Evolutionary conservation across 2,329 filamentous ascomycete genomes (phyloP).

Genomic region (Orbilia blumenaviensis): DNA sequence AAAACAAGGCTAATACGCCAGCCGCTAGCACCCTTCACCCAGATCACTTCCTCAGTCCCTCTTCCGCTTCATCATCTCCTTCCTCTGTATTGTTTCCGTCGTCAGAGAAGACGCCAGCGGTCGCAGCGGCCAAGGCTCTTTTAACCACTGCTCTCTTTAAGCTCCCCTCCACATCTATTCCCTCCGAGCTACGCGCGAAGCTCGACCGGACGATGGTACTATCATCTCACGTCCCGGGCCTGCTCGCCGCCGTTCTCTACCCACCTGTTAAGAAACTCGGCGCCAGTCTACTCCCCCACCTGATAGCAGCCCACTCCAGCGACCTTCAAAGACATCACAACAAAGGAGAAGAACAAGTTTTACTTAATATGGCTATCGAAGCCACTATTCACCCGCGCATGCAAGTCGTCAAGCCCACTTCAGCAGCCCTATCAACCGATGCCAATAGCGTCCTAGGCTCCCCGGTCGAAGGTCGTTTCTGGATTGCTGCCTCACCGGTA

Average conservation of each 20-base stretch:
- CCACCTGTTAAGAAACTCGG: constrained; percentile 41
- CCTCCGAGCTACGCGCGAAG: constrained; percentile 55
- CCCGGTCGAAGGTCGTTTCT: constrained; percentile 29
- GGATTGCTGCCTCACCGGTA: background rate
- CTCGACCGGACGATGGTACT: constrained; percentile 57
- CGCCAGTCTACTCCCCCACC: constrained; percentile 55
- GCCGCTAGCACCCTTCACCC: constrained; percentile 54
- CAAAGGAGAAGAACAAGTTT: background rate
- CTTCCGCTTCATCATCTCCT: background rate
- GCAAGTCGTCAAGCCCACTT: constrained; percentile 47
- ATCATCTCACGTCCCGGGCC: constrained; percentile 53
- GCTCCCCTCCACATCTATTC: constrained; percentile 49
- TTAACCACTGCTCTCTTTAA: constrained; percentile 53
- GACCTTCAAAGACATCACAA: background rate
- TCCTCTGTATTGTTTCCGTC: too few species aligned
- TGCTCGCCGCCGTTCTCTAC: constrained; percentile 57
- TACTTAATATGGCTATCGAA: constrained; percentile 47
- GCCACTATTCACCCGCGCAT: constrained; percentile 34
- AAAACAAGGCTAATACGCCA: constrained; percentile 54
- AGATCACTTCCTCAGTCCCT: constrained; percentile 54
- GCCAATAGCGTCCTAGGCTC: constrained; percentile 23
- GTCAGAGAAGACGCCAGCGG: constrained; percentile 12
- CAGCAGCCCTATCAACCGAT: background rate
- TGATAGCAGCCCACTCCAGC: constrained; percentile 41
- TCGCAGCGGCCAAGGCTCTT: constrained; percentile 48